Base-by-base conservation (phyloP, 2,329 filamentous ascomycete genomes). In the Phyllachora maydis region DNA sequence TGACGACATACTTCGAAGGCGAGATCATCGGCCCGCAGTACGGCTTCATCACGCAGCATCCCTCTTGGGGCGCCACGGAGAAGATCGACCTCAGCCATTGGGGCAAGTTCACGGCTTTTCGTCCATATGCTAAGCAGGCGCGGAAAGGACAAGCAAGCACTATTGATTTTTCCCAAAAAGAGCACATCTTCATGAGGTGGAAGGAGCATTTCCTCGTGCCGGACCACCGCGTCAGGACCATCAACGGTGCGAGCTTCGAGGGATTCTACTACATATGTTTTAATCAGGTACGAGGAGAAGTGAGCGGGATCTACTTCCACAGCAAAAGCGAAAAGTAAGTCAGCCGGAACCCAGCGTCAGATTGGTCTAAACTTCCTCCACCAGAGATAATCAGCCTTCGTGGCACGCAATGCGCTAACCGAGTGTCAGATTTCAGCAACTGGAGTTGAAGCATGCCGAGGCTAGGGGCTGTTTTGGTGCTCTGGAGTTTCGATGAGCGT, bases 221-320 rank as follows among this genome's bases (percentile, higher is more conserved):
- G 2, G 83, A 98, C 40, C 88, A 98, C 45, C 67, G 78, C 10
- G 82, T 95, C 11, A 66, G 74, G 30, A 90, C 78, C 8, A 92
- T 98, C 30, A 77, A 70, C 16, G 88, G 88, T 11, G 88, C 88
- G 6, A 95, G 85, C 41, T 98, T 95, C 30, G 88, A 98, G 42
- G 88, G 88, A 0, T 98, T 98, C 45, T 98, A 95, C 46, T 98
- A 98, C 42, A 95, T 98, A 35, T 93, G 83, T 52, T 95, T 95
- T 54, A 92, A 95, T 46, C 85, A 95, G 49, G 55, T 81, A 23
- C 65, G 72, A 32, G 88, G 85, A 6, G 72, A 65, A 32, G 76
- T 98, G 19, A 83, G 70, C 40, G 88, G 88, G 11, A 92, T 95
- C 28, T 98, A 98, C 50, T 98, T 92, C 46, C 88, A 98, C 52